Base-by-base conservation (phyloP, 495 filamentous ascomycete species). In the Aspergillus bertholletiae region DNA sequence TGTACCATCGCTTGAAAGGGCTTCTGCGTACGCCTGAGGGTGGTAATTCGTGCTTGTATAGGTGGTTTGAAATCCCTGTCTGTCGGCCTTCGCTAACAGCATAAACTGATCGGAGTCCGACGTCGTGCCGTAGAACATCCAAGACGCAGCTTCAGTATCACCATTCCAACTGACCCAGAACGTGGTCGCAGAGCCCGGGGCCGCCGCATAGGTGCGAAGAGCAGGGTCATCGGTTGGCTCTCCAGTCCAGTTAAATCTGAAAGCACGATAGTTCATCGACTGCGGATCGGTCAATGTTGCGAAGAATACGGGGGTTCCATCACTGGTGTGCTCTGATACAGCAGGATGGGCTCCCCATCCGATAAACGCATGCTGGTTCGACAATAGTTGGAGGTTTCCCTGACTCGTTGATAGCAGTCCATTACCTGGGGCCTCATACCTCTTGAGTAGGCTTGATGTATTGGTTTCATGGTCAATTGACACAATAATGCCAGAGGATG, bases 381-480 rank as follows among this genome's bases (percentile, higher is more conserved):
- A 71, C 0, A 84, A 70, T 0, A 77, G 51, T 56, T 83, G 82
- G 8, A 73, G 66, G 50, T 74, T 80, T 13, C 80, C 81, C 55
- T 80, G 80, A 4, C 72, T 76, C 18, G 74, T 72, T 15, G 34
- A 37, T 2, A 37, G 34, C 6, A 72, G 58, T 15, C 71, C 62
- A 22, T 54, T 55, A 39, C 72, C 64, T 7, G 75, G 73, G 21
- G 65, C 55, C 4, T 54, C 34, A 45, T 64, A 72, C 46, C 59
- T 55, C 9, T 57, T 50, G 34, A 61, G 48, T 55, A 65, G 40
- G n/a, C 58, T 71, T 0, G 79, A 73, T 15, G 65, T 74, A 24
- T 47, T 56, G 60, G 66, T 65, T 23, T 69, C 69, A 43, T 49
- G 56, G 53, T 82, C 69, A 23, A 82, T 58, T 24, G 61, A 49